Conservation (phyloP, 1,284 basidiomycete species). For the Tylopilus sp. region DNA sequence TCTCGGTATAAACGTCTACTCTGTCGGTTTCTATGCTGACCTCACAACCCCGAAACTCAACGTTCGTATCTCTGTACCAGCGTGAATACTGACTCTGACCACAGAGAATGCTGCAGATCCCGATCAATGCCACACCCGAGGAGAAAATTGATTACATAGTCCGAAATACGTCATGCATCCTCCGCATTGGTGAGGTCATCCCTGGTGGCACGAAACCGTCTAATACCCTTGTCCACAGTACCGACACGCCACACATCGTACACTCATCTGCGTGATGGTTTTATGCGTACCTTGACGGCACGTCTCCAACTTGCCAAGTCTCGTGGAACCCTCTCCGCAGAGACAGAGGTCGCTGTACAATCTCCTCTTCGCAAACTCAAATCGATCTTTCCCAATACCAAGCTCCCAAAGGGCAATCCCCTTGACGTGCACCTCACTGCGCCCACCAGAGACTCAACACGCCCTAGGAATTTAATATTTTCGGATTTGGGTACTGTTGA, state of each 20-base stretch:
- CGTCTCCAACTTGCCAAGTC: slow-evolving; percentile 60
- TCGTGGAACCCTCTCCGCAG: slow-evolving; percentile 52
- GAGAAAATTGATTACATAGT: slow-evolving; percentile 72
- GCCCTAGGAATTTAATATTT: slow-evolving; percentile 60
- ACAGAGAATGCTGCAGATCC: slow-evolving; percentile 36
- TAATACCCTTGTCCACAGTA: slow-evolving; percentile 45
- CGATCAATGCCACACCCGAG: slow-evolving; percentile 51
- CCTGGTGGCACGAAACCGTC: neutral
- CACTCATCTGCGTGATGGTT: slow-evolving; percentile 82
- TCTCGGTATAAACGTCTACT: slow-evolving; percentile 80
- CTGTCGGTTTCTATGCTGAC: slow-evolving; percentile 84
- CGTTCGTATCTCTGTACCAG: slow-evolving; percentile 36
- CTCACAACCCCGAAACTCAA: slow-evolving; percentile 59
- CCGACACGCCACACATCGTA: slow-evolving; percentile 81
- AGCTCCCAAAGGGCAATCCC: slow-evolving; percentile 61
- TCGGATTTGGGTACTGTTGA: slow-evolving; percentile 70
- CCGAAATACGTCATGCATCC: slow-evolving; percentile 65
- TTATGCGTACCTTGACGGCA: slow-evolving; percentile 71
- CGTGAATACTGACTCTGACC: neutral
- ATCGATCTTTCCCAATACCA: slow-evolving; percentile 70
- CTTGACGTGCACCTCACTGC: slow-evolving; percentile 68
- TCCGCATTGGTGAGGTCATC: slow-evolving; percentile 62
- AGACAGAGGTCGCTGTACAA: slow-evolving; percentile 55
- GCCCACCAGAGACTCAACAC: slow-evolving; percentile 43
- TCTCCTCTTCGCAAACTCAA: slow-evolving; percentile 71